Base-by-base conservation (phyloP, 805 yeast genomes). In the Cyberlindnera mississippiensis region DNA sequence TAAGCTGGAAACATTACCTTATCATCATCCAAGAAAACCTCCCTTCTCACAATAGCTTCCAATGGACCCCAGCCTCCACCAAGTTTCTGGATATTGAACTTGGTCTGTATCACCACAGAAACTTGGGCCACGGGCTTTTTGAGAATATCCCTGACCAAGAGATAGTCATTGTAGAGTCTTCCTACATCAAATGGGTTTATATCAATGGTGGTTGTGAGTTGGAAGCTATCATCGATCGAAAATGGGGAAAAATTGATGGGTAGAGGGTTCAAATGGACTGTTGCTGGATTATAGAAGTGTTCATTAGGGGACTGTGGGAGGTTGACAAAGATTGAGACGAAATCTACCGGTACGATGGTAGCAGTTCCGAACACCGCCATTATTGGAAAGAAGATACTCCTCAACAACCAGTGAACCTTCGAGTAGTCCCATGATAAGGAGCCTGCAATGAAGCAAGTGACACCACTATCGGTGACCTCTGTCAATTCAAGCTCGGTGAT, bases 361-460 rank as follows among this genome's bases (percentile, higher is more conserved):
- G 45, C 38, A 2, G 12, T 13, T 2, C 53, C 52, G 14, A 52
- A 6, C 4, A 38, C 1, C 2, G 34, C 17, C 9, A 39, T 18
- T 2, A 42, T 6, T 0, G 54, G 49, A n/a, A 34, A 29, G 41
- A 37, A 44, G 4, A 51, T 8, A 1, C 17, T 8, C 26, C 35
- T 42, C 20, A 33, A 34, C 33, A 44, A 41, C 47, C 46, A 45
- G 15, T 35, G 14, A 6, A 48, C 38, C 6, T 37, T 31, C 1
- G 50, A 33, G 38, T 55, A 56, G 18, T 56, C 49, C 39, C 53
- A 46, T 8, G 36, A 27, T 18, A 54, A 19, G 1, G 46, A 24
- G 4, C 45, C 45, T 4, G 42, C 29, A 7, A 50, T 36, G 17
- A 17, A 30, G 6, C 47, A 36, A 6, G 26, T 35, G n/a, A 52